Evolutionary conservation across 176 grass and related monocot genomes (phyloP).

Genomic region (Phragmites australis): DNA sequence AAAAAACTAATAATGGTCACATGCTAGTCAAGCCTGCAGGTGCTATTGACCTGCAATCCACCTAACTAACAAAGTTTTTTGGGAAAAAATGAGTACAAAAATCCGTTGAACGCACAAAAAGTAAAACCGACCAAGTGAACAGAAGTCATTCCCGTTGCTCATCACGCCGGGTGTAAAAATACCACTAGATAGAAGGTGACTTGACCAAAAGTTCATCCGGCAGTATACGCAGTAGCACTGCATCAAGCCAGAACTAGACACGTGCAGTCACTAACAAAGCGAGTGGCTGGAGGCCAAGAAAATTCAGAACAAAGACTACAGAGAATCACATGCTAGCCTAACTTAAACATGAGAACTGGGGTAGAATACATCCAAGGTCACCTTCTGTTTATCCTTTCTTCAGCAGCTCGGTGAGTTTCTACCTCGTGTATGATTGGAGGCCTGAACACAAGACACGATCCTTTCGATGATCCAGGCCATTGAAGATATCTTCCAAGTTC

Average conservation of each 20-base stretch:
- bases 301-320: neutral
- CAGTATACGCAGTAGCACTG: too few relatives aligned
- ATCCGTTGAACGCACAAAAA: neutral
- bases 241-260: neutral
- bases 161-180: neutral
- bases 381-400: too few relatives aligned
- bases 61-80: neutral
- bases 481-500: too few relatives aligned
- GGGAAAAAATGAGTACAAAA: neutral
- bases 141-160: neutral
- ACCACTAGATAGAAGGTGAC: neutral
- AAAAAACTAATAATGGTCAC: neutral
- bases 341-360: neutral
- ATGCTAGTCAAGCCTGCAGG: neutral
- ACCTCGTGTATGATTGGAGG: too few relatives aligned
- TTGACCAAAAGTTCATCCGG: neutral
- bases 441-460: too few relatives aligned
- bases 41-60: neutral
- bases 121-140: neutral
- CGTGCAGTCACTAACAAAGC: neutral
- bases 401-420: too few relatives aligned
- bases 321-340: neutral
- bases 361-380: neutral
- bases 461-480: neutral
- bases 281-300: neutral